Evolutionary conservation across 2,329 filamentous ascomycete genomes (phyloP), one percentile per base, ranked within the genome.

Genomic region (Zasmidium citrigriseum): DNA sequence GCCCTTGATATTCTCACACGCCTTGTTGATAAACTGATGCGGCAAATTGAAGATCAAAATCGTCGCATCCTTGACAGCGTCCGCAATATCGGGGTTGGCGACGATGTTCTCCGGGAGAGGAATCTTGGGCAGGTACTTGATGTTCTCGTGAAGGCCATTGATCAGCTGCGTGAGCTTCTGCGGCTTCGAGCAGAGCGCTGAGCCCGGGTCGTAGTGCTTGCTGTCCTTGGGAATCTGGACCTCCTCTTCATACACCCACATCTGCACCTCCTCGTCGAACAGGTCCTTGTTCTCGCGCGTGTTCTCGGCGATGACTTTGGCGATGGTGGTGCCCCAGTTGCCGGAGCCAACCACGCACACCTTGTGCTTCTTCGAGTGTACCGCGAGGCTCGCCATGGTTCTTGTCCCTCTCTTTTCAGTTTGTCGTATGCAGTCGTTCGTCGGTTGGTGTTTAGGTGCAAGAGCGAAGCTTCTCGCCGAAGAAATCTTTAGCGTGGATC

Each of bases 181-280:
- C 2, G 89, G 85, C 63, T 86, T 81, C 63, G 85, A 83, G 70
- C 84, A 83, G 38, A 83, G 70, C 48, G 81, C 76, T 22, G 78
- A 81, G 58, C 82, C 77, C 20, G 83, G 71, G 68, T 89, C 82
- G 81, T 91, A 92, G 77, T 91, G 83, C 66, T 85, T 86, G 50
- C 90, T 93, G 63, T 83, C 82, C 68, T 88, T 82, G 12, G 89
- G 78, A 45, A 96, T 81, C 55, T 85, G 84, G 64, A 96, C 87
- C 22, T 96, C 85, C 76, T 99, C 95, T 77, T 99, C 95, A 73
- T 87, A 97, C 71, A 99, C 96, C 95, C 95, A 99, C 95, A 99
- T 98, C 77, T 96, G 91, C 53, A 99, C 92, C 62, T 91, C 82
- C 73, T 88, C 81, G 71, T 98, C 90, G 73, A 98, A 99, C 46